Evolutionary conservation across 768 basidiomycete species (phyloP).

Genomic region (Termitomyces eurrhizus): DNA sequence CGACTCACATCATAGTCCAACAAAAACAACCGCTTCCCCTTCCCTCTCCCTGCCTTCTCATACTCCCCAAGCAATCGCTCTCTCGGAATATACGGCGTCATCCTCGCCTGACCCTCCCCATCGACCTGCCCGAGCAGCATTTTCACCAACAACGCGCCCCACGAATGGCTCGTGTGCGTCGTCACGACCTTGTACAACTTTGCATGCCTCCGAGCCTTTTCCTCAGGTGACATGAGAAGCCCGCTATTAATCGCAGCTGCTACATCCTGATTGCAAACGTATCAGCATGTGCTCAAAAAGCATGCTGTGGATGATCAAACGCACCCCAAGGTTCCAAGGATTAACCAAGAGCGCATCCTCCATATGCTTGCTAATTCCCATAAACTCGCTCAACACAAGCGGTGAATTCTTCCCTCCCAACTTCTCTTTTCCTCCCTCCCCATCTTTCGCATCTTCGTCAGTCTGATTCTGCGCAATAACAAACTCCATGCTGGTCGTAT

Average conservation of each 20-base stretch:
- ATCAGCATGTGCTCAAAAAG: neutral
- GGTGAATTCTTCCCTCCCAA: slow-evolving; percentile 58
- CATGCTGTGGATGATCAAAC: slow-evolving; percentile 21
- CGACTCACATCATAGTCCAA: slow-evolving; percentile 91
- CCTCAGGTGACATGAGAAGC: slow-evolving; percentile 72
- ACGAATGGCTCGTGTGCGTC: slow-evolving; percentile 89
- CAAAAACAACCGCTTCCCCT: slow-evolving; percentile 83
- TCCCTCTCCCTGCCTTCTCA: slow-evolving; percentile 67
- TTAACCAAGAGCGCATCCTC: slow-evolving; percentile 86
- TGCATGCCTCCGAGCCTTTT: slow-evolving; percentile 72
- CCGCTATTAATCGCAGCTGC: slow-evolving; percentile 88
- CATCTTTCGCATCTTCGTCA: neutral
- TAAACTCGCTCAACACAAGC: slow-evolving; percentile 92
- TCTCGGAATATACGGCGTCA: slow-evolving; percentile 80
- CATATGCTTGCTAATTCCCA: slow-evolving; percentile 96
- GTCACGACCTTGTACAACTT: slow-evolving; percentile 81
- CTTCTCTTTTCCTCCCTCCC: neutral
- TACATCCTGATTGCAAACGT: slow-evolving; percentile 53
- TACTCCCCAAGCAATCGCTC: slow-evolving; percentile 59
- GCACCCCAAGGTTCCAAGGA: slow-evolving; percentile 90
- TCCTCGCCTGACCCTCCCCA: slow-evolving; percentile 71
- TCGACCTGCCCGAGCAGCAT: slow-evolving; percentile 83
- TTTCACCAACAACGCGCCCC: slow-evolving; percentile 88
- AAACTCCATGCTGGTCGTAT: slow-evolving; percentile 98
- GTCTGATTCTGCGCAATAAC: slow-evolving; percentile 89